Evolutionary conservation across 768 basidiomycete species (phyloP).

Genomic region (Chalciporus pseudorubinellus): DNA sequence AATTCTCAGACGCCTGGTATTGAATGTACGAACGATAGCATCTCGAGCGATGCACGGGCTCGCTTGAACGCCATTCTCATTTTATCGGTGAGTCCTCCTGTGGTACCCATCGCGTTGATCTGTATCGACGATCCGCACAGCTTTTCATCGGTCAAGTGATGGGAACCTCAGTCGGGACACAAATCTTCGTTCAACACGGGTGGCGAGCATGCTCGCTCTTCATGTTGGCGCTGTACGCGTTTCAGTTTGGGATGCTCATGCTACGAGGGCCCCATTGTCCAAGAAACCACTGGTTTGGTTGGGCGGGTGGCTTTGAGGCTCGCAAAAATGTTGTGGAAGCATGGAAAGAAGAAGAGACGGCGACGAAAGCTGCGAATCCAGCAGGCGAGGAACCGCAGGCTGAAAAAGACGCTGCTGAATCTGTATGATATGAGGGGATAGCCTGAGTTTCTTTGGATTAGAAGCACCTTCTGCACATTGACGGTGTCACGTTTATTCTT

Average conservation of each 20-base stretch:
- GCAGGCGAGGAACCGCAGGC: neutral
- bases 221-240: constrained; percentile 56
- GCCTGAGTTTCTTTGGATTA: neutral
- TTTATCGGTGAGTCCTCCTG: constrained; percentile 48
- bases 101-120: neutral
- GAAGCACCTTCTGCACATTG: neutral
- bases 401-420: constrained; percentile 6
- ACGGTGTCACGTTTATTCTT: neutral
- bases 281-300: constrained; percentile 56
- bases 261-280: constrained; percentile 64
- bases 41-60: constrained; percentile 51
- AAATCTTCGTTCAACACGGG: constrained; percentile 65
- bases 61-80: constrained; percentile 77
- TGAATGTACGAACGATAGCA: constrained; percentile 18
- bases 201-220: constrained; percentile 68
- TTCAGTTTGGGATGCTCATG: constrained; percentile 55
- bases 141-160: constrained; percentile 80
- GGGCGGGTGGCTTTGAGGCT: constrained; percentile 52
- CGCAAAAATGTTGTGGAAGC: constrained; percentile 37
- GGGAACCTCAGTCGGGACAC: constrained; percentile 73
- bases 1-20: constrained; percentile 6
- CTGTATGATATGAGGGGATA: constrained; percentile 1
- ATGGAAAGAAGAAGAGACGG: neutral
- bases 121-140: constrained; percentile 15
- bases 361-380: neutral